phyloP scores from a whole-genome alignment of 345 rosid species.

The Salix exigua region DNA sequence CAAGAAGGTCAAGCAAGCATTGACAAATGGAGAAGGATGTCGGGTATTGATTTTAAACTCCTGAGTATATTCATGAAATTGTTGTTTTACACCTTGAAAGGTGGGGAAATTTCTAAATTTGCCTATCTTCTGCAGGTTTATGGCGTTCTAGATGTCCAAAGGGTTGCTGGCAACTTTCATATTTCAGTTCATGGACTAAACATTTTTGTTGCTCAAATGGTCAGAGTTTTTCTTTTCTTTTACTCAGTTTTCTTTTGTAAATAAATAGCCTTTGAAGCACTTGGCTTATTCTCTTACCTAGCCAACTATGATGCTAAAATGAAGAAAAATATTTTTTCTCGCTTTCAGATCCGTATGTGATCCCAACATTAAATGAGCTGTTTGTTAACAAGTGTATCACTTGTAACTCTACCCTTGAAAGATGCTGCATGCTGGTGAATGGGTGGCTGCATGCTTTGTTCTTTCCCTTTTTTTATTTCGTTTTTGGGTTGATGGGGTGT shows the following conservation, averaged over 20 bases:
- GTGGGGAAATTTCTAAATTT: constrained; percentile 14
- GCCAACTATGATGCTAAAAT: not conserved
- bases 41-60: constrained; percentile 48
- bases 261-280: not conserved
- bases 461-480: too few species aligned
- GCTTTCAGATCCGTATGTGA: not conserved
- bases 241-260: not conserved
- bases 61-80: not conserved
- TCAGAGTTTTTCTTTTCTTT: constrained; percentile 22
- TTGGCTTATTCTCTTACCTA: not conserved
- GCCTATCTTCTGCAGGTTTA: constrained; percentile 56
- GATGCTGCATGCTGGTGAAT: not conserved
- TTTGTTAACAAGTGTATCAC: not conserved
- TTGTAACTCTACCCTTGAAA: not conserved
- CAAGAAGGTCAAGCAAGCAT: constrained; percentile 86
- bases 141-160: constrained; percentile 91
- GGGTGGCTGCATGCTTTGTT: not conserved
- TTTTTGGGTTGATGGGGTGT: not conserved
- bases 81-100: not conserved
- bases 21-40: constrained; percentile 88
- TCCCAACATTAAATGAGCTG: not conserved
- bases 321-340: not conserved
- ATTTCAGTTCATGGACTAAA: constrained; percentile 94
- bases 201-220: constrained; percentile 95
- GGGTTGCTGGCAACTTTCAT: constrained; percentile 99